phyloP scores from a whole-genome alignment of 2,329 filamentous ascomycete species.

The Xylaria sp. region DNA sequence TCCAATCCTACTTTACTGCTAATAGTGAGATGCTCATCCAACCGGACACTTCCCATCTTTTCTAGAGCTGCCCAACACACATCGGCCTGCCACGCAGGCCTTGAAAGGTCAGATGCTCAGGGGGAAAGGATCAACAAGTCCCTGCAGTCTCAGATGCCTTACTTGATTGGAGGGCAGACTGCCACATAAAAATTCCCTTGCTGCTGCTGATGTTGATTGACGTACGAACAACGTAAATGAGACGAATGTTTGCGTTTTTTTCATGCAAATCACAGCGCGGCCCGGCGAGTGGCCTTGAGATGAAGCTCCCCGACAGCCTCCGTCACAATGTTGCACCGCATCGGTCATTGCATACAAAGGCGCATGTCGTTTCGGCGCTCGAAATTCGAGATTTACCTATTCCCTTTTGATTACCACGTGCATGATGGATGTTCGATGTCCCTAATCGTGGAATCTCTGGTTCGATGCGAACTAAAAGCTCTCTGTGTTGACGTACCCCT shows the following conservation, averaged over 20 bases:
- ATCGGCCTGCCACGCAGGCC: conserved; percentile 7
- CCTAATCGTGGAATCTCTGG: background rate
- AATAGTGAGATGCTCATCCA: conserved; percentile 19
- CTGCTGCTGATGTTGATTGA: background rate
- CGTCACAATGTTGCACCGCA: conserved; percentile 41
- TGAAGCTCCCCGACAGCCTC: background rate
- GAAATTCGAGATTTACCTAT: conserved; percentile 36
- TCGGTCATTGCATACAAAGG: conserved; percentile 34
- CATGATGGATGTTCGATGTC: conserved; percentile 37
- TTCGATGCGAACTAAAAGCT: conserved; percentile 21
- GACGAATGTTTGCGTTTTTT: background rate
- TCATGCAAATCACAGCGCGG: background rate
- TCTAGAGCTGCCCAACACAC: conserved; percentile 19
- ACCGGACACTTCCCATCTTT: conserved; percentile 30
- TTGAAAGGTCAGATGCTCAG: conserved; percentile 17
- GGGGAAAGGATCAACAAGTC: conserved; percentile 12
- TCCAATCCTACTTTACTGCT: conserved; percentile 21
- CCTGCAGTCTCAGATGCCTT: conserved; percentile 32
- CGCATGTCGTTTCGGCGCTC: conserved; percentile 39
- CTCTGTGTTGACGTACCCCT: background rate
- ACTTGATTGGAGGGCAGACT: conserved; percentile 16
- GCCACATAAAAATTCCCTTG: conserved; percentile 20
- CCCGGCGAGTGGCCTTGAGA: background rate
- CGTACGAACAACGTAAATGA: conserved; percentile 8
- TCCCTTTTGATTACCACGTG: conserved; percentile 44